Evolutionary conservation across 805 yeast genomes (phyloP), one percentile per base, ranked within the genome.

Genomic region (Starmerella khaoyaiensis): DNA sequence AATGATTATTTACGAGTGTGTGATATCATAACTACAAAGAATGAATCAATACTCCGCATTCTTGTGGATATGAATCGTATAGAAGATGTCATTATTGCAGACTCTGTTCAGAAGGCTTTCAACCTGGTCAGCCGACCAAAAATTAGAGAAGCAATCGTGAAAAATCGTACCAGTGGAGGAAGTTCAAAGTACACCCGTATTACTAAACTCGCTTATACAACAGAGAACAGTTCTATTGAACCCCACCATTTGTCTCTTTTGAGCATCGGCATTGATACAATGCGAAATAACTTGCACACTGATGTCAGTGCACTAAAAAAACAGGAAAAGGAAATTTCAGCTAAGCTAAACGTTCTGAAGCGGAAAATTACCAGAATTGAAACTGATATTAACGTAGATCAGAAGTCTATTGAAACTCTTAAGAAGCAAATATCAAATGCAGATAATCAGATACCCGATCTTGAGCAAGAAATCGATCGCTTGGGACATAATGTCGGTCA

Each of bases 21-120:
- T 4, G 90, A 83, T 53, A 71, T 69, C 5, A 51, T 90, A 35
- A 94, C 81, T 56, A 46, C 65, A 14, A 12, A 20, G 4, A 2
- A 15, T 7, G 38, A 28, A 1, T 32, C 41, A 2, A 24, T 46
- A 10, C 7, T 11, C 5, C 41, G 50, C 19, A 33, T 44, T 3
- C 64, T 49, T 3, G 40, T 49, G 15, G 53, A 65, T 28, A 63
- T 59, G 30, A 28, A 29, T 21, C 26, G 15, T 12, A 26, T 44
- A 4, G 52, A 51, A 19, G 9, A 11, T 12, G 19, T 31, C 10
- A 39, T 42, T 2, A 31, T 44, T 5, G 35, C 21, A 1, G 9
- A 19, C 11, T 19, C 26, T 5, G 12, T 9, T 2, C 5, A n/a
- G 2, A 17, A 20, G 1, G 40, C 40, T 3, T 28, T 31, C 19